Evolutionary conservation across 495 filamentous ascomycete species (phyloP).

Genomic region (Penicillium cinerascens): DNA sequence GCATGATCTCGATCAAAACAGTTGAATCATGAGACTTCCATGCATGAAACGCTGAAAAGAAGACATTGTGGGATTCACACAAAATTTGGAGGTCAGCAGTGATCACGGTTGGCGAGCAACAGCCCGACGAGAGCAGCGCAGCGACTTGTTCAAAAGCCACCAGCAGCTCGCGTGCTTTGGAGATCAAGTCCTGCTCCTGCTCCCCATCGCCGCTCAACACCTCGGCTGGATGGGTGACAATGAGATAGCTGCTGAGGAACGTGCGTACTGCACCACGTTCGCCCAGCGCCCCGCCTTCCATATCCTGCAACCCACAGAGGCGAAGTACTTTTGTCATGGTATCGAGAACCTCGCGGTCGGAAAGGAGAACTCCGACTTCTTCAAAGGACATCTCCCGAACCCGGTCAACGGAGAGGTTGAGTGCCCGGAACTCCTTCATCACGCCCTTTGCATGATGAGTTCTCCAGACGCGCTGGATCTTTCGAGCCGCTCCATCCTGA

Average conservation of each 20-base stretch:
- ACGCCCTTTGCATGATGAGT: conserved; percentile 54
- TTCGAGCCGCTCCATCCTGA: conserved; percentile 63
- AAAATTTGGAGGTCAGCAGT: conserved; percentile 44
- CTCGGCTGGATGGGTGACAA: conserved; percentile 86
- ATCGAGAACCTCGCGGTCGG: conserved; percentile 65
- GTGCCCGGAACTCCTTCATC: conserved; percentile 61
- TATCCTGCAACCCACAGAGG: conserved; percentile 72
- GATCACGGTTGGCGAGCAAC: conserved; percentile 36
- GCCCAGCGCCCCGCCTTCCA: conserved; percentile 62
- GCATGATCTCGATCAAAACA: conserved; percentile 88
- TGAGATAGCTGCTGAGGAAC: conserved; percentile 89
- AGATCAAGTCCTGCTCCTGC: conserved; percentile 85
- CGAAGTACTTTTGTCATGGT: conserved; percentile 69
- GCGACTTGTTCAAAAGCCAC: conserved; percentile 76
- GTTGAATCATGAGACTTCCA: conserved; percentile 94
- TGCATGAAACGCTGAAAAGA: conserved; percentile 86
- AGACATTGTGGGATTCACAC: conserved; percentile 68
- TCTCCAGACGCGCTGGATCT: conserved; percentile 79
- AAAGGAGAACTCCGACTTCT: conserved; percentile 72
- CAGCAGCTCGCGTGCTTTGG: conserved; percentile 82
- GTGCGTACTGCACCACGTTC: conserved; percentile 80
- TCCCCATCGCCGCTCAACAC: conserved; percentile 82
- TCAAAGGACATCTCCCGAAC: conserved; percentile 79
- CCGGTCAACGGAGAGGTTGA: conserved; percentile 70
- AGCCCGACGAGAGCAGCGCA: conserved; percentile 55